Base-by-base conservation (phyloP, 225 moss, liverwort and hornwort species). In the Antitrichia curtipendula region DNA sequence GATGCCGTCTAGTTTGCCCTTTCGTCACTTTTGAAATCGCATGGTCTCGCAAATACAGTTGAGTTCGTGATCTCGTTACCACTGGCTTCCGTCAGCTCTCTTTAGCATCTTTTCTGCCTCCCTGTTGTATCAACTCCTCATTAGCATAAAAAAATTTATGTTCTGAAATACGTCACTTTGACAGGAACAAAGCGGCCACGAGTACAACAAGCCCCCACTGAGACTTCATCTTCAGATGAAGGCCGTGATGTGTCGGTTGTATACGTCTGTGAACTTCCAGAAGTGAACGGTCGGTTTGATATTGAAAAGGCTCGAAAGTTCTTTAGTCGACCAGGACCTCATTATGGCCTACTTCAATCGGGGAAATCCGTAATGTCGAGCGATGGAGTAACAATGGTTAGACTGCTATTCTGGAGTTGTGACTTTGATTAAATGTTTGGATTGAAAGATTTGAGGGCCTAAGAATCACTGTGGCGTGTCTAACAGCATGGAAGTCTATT, bases 221-320 rank as follows among this genome's bases (percentile, higher is more conserved):
- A 87, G 82, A 80, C 87, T 81, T 84, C 89, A 74, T 49, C 81
- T 74, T 84, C 57, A 75, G 91, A 91, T 86, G 86, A 88, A 82
- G 50, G 87, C 85, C 82, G 74, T 57, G 95, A 97, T 78, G 79
- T 94, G 74, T 96, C 99, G 58, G 99, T 97, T 59, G 97, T 94
- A 49, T 99, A 99, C 72, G 85, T 99, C 28, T 97, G 97, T 88
- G 97, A 99, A 86, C 92, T 99, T 78, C 97, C 99, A 66, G 94
- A 97, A 92, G 95, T 99, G 64, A 95, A 91, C 78, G 99, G 99
- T n/a, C 95, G 94, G 81, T 99, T 99, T 91, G 99, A 99, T 88
- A 95, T 95, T 47, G 88, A 83, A 56, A 99, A 93, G 85, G 99
- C 99, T 27, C 89, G 65, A 81, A 94, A 94, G 40, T 91, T 94